Evolutionary conservation across 257 asterid genomes (phyloP).

Genomic region (Solanum etuberosum): DNA sequence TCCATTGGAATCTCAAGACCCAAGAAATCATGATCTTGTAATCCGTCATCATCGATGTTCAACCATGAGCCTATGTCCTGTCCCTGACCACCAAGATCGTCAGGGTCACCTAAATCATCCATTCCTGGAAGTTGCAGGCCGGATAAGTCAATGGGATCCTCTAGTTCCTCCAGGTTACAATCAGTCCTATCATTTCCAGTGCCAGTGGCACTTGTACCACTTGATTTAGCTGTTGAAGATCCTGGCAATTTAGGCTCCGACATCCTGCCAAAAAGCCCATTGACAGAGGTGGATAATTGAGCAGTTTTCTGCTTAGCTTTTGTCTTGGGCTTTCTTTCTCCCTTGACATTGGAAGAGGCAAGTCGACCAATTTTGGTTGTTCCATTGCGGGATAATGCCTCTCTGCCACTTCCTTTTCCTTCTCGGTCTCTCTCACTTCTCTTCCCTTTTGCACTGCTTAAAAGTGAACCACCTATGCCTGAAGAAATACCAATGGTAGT

Average conservation of each 20-base stretch:
- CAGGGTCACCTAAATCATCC: conserved; percentile 59
- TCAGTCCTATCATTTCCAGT: conserved; percentile 29
- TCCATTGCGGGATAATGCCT: conserved; percentile 50
- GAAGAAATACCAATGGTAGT: conserved; percentile 29
- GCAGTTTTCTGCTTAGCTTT: conserved; percentile 75
- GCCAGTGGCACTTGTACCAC: conserved; percentile 32
- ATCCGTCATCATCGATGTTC: conserved; percentile 61
- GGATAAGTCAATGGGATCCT: conserved; percentile 88
- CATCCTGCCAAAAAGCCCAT: conserved; percentile 59
- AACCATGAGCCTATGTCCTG: conserved; percentile 89
- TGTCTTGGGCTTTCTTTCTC: conserved; percentile 74
- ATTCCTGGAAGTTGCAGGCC: conserved; percentile 78
- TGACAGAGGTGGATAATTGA: conserved; percentile 59
- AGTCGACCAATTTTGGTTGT: conserved; percentile 54
- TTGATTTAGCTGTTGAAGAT: conserved; percentile 36
- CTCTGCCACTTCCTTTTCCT: conserved; percentile 71
- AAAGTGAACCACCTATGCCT: conserved; percentile 53
- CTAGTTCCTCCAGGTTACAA: conserved; percentile 45
- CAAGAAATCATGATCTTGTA: conserved; percentile 65
- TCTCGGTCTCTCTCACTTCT: conserved; percentile 75
- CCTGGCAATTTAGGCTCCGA: conserved; percentile 42
- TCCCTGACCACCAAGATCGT: conserved; percentile 70
- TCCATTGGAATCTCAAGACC: conserved; percentile 90
- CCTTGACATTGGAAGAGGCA: conserved; percentile 42
- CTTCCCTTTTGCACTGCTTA: conserved; percentile 76